These are phyloP conservation scores for Paracamarosporium sp. DNA, from an alignment of 2,329 filamentous ascomycete genomes.

Conservation along the genomic window DNA sequence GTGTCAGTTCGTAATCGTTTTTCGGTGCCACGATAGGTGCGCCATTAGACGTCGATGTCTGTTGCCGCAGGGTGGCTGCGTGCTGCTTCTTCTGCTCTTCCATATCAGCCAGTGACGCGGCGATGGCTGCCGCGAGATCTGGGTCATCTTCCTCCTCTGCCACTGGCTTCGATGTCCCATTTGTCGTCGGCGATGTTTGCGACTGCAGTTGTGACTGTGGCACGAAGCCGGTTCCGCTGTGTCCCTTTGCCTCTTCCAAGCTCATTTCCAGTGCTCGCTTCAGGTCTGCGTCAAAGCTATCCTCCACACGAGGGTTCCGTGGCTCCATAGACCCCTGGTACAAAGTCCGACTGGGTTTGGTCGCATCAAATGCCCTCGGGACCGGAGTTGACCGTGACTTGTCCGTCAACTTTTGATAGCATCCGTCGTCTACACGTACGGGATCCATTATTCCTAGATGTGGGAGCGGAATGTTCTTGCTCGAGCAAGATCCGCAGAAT, in stretches of 20 bases:
- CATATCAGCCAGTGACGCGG: conserved; percentile 93
- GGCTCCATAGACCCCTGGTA: conserved; percentile 83
- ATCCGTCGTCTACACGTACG: conserved; percentile 95
- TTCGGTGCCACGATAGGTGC: conserved; percentile 69
- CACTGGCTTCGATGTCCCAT: conserved; percentile 42
- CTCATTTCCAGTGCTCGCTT: conserved; percentile 97
- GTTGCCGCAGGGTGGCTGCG: conserved; percentile 81
- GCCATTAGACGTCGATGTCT: conserved; percentile 64
- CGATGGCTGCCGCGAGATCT: conserved; percentile 92
- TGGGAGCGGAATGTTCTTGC: conserved; percentile 84
- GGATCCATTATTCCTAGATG: conserved; percentile 91
- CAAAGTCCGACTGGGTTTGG: conserved; percentile 64
- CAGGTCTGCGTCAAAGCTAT: conserved; percentile 92
- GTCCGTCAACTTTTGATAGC: conserved; percentile 86
- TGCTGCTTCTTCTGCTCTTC: conserved; percentile 96
- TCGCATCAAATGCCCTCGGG: conserved; percentile 55
- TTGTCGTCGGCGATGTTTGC: conserved; percentile 42
- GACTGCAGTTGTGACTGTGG: conserved; percentile 64
- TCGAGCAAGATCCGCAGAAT: conserved; percentile 94
- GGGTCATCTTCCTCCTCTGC: conserved; percentile 84
- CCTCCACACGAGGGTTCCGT: conserved; percentile 83
- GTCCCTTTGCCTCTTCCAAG: conserved; percentile 85
- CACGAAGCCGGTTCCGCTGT: conserved; percentile 73
- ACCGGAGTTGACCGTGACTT: conserved; percentile 61
- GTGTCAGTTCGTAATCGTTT: conserved; percentile 92